These are phyloP conservation scores for Pseudonectria foliicola DNA, from an alignment of 2,329 filamentous ascomycete species.

Conservation along the genomic window DNA sequence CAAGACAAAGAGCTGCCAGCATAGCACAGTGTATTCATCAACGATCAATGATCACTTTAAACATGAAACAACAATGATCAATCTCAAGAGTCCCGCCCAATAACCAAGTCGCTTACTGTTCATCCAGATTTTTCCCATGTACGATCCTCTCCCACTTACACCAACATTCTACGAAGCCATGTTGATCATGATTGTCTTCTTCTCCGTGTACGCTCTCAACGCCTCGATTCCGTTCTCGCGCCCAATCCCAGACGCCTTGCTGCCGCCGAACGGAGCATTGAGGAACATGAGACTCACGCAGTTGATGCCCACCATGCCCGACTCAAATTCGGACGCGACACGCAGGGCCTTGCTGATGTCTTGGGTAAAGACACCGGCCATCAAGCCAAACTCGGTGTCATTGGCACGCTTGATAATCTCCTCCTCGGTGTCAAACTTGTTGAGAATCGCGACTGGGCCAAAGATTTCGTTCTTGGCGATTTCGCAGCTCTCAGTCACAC, in stretches of 20 bases:
- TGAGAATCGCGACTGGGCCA: slow-evolving; percentile 48
- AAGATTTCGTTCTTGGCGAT: slow-evolving; percentile 51
- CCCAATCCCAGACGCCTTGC: slow-evolving; percentile 42
- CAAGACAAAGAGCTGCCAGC: no score
- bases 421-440: slow-evolving; percentile 49
- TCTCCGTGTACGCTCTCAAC: slow-evolving; percentile 40
- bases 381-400: slow-evolving; percentile 34
- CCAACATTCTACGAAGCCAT: slow-evolving; percentile 9
- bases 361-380: slow-evolving; percentile 50
- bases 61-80: no score
- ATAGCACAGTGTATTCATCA: no score
- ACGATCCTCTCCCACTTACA: no score
- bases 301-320: slow-evolving; percentile 67
- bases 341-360: slow-evolving; percentile 57
- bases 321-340: slow-evolving; percentile 48
- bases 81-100: no score
- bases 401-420: slow-evolving; percentile 49
- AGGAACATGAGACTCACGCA: slow-evolving; percentile 32
- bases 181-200: slow-evolving; percentile 44
- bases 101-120: no score
- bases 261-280: slow-evolving; percentile 41
- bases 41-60: no score
- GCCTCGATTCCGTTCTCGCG: slow-evolving; percentile 42
- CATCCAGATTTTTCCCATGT: no score
- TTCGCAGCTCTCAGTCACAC: slow-evolving; percentile 33